Evolutionary conservation across 495 filamentous ascomycete species (phyloP), one percentile per base, ranked within the genome.

Genomic region (Daldinia concentrica): DNA sequence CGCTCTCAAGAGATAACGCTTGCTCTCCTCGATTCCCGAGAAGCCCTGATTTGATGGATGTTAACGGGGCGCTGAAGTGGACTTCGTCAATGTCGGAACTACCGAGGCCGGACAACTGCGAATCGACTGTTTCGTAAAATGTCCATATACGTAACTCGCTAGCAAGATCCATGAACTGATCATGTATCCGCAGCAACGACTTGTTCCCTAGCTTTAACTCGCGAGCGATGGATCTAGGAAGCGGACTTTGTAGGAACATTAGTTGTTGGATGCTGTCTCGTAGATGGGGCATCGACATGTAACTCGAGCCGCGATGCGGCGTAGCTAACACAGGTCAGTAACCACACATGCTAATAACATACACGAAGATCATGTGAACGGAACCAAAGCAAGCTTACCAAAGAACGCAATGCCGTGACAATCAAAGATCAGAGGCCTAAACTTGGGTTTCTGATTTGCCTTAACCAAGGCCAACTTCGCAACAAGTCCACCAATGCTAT

Each of bases 101-200:
- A 0, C 77, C 76, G 5, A 80, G 62, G 19, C 87, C 81, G 4
- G 83, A 83, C 39, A 91, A 77, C 7, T 82, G 79, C 0, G 89
- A 89, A 68, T 92, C 90, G 3, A 85, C 74, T 0, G 87, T 91
- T 73, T 91, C 89, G 36, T 89, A 86, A 30, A 90, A 89, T 4
- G 88, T 87, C 86, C 88, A 91, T n/a, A 92, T 79, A 54, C 86
- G 88, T 50, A 91, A 81, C 58, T 91, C 89, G 39, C 86, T 84
- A 2, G 87, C 85, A 15, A 90, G 82, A 6, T 84, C 80, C 63
- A 84, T 84, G 72, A 91, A 92, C 26, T 83, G 78, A 11, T 86
- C 83, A 14, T 88, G 85, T 37, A 90, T 78, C 30, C 76, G 74
- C 62, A 85, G 73, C 14, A 90, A 74, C 1, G 77, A 64, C 11